Evolutionary conservation across 495 filamentous ascomycete genomes (phyloP), one percentile per base, ranked within the genome.

Genomic region (Trypethelium eluteriae): DNA sequence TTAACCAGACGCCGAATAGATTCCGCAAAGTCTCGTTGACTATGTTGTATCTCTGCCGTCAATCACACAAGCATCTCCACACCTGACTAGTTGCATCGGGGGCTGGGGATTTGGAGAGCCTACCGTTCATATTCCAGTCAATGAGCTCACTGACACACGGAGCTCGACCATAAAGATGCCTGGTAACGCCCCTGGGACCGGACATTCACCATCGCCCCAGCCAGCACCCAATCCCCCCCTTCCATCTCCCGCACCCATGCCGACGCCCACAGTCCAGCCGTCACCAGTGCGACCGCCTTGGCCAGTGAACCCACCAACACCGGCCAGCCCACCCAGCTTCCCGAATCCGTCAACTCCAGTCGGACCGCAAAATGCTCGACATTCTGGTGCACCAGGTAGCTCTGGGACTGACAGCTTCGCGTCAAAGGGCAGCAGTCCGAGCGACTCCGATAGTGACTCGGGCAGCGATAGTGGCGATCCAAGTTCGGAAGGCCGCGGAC

Each of bases 121-220:
- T 10, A 59, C 53, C 3, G 53, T 59, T 59, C 53, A 59, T 18
- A 59, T 59, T 36, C 53, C 53, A 35, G 53, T 59, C 25, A 59
- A 59, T 36, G 53, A 59, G 32, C 53, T 59, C 32, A 59, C 53
- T 59, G 53, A 59, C 32, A 59, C 53, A 14, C 53, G 14, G 7
- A 36, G 32, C n/a, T 3, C 5, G 7, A 59, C 53, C n/a, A 36
- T 59, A 3, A 59, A 7, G 36, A 18, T 59, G 11, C 32, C 11
- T 7, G 53, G 53, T 59, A 59, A 36, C 36, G 53, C 53, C 36
- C 53, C 53, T 36, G 18, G 53, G 18, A 36, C 36, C 7, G 18
- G 7, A 9, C 4, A 32, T 32, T 36, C 32, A 59, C 32, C 53
- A 7, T 14, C 6, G 14, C 53, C 53, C 6, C 1, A 53, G 18